These are phyloP conservation scores for Macadamia integrifolia DNA, from an alignment of 164 flowering plant species.

Conservation along the genomic window DNA sequence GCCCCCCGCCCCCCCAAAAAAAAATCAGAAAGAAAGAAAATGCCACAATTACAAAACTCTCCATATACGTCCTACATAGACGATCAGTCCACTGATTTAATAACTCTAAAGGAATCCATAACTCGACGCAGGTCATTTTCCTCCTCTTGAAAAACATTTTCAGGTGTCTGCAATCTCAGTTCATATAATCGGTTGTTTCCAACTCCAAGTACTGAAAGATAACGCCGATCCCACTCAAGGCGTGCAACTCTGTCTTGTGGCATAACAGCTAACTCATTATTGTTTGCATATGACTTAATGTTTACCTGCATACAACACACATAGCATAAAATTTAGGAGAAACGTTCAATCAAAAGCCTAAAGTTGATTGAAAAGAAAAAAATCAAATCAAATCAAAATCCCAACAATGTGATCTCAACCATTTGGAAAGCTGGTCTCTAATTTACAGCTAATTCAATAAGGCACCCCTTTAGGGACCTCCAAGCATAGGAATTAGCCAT, in stretches of 20 bases:
- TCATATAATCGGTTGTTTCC: constrained; percentile 80
- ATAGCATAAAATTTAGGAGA: not conserved
- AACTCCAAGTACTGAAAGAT: constrained; percentile 94
- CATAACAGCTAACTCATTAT: constrained; percentile 93
- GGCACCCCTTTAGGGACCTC: not conserved
- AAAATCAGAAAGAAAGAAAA: too few species aligned
- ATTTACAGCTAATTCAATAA: not conserved
- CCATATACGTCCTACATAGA: too few species aligned
- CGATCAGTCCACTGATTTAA: constrained; percentile 47
- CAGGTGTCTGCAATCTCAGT: constrained; percentile 82
- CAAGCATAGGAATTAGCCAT: not conserved
- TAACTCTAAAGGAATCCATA: constrained; percentile 89
- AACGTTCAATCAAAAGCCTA: not conserved
- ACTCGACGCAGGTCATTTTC: constrained; percentile 68
- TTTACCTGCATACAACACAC: constrained; percentile 50
- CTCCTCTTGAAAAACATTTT: constrained; percentile 73
- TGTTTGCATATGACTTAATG: constrained; percentile 91
- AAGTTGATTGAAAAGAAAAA: not conserved
- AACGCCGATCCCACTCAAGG: constrained; percentile 84
- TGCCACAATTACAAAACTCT: too few species aligned
- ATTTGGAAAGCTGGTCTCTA: not conserved
- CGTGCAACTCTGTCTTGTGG: constrained; percentile 72
- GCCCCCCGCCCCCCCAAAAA: too few species aligned
- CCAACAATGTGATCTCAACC: too few species aligned
- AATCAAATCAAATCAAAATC: too few species aligned